Base-by-base conservation (phyloP, 2,329 filamentous ascomycete genomes). In the Ambrosiella cleistominuta region DNA sequence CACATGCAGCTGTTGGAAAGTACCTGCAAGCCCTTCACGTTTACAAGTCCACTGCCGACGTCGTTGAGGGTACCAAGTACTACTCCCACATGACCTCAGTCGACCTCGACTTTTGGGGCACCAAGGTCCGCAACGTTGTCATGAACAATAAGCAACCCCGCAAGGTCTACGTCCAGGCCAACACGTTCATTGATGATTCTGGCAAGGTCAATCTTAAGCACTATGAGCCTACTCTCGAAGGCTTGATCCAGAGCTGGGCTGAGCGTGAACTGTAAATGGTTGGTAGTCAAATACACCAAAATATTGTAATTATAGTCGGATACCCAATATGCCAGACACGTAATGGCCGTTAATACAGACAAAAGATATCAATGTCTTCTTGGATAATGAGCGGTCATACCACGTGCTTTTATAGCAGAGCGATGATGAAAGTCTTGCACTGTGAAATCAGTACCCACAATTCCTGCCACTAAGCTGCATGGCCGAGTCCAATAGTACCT, bases 151-250 rank as follows among this genome's bases (percentile, higher is more conserved):
- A 88, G 72, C 85, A 86, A 70, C 86, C 86, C n/a, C 74, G 86
- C 61, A 90, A 90, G 74, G 84, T 96, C 50, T 96, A 95, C 72
- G 88, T 96, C 57, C 90, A 96, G 73, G 88, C 88, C 61, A 97
- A 95, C 70, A 96, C 91, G 0, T 77, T 83, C 59, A 67, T 93
- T 45, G 80, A 85, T 62, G 72, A 77, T 11, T 80, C 77, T 0
- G 87, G 85, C 59, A 79, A 82, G 68, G 86, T 94, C 37, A 77
- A 75, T 12, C 70, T 95, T 69, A 86, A 83, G 72, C 88, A 96
- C 72, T 96, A 96, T 70, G 87, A 94, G 64, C 78, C 89, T 0
- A 86, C 81, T 5, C 73, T 83, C 6, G 79, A 86, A 68, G 90
- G 90, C 5, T 82, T 97, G 74, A 83, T 95, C 62, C 77, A 87